Conservation (phyloP, 2,329 filamentous ascomycete species). For the Phialophora verrucosa region DNA sequence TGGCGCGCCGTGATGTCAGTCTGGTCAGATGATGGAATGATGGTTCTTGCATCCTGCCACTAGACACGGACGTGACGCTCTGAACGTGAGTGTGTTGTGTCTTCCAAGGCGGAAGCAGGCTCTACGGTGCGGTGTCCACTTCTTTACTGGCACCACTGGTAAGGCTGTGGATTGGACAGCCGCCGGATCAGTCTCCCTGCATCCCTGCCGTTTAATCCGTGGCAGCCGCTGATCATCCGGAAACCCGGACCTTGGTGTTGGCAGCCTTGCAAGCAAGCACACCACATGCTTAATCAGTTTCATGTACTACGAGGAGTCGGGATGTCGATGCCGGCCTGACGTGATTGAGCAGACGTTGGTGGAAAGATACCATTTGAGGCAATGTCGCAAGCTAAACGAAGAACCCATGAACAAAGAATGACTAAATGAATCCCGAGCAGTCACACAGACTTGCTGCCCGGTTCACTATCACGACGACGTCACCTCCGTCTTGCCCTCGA, state of each 20-base stretch:
- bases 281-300: neutral
- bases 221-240: neutral
- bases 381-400: neutral
- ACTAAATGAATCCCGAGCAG: neutral
- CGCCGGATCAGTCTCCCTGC: neutral
- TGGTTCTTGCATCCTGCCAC: neutral
- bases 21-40: neutral
- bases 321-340: neutral
- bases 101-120: neutral
- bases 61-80: neutral
- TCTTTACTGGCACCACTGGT: neutral
- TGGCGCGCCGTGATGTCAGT: neutral
- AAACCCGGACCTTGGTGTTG: neutral
- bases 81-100: neutral
- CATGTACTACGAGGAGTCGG: neutral
- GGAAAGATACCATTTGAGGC: neutral
- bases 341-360: neutral
- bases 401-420: neutral
- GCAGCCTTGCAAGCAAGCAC: neutral
- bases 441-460: neutral
- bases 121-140: neutral
- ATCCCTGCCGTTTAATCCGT: neutral
- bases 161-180: neutral
- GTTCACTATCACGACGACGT: neutral
- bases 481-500: neutral